A percentile compares a stretch with the other conserved stretches of the same genome.
Conservation (phyloP, 306 rosid species). For the Mimosa bimucronata region DNA sequence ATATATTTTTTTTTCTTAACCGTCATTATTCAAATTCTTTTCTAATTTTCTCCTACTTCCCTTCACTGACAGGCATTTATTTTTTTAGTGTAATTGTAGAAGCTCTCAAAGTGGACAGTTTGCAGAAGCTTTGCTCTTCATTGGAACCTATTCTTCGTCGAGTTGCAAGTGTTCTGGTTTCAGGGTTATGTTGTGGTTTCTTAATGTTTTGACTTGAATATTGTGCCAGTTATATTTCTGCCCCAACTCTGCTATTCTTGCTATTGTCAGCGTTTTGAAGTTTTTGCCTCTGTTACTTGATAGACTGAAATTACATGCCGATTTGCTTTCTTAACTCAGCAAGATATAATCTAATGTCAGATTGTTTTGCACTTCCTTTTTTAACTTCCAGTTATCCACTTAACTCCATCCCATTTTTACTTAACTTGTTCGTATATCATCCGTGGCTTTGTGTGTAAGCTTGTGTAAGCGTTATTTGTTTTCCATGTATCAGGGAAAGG, state of each 20-base stretch:
- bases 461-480: neutral
- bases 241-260: neutral
- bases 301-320: neutral
- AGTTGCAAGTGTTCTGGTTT: slow-evolving; percentile 63
- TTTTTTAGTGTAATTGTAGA: slow-evolving; percentile 76
- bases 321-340: neutral
- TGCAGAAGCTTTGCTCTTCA: slow-evolving; percentile 81
- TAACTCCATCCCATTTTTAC: too few relatives aligned
- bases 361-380: neutral
- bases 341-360: neutral
- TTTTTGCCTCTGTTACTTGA: neutral
- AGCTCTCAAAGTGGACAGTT: slow-evolving; percentile 84
- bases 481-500: neutral
- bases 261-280: neutral
- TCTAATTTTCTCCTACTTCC: slow-evolving; percentile 18
- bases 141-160: slow-evolving; percentile 83
- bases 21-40: slow-evolving; percentile 20
- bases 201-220: neutral
- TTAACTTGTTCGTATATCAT: neutral
- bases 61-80: slow-evolving; percentile 21
- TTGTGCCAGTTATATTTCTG: neutral
- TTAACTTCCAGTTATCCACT: too few relatives aligned
- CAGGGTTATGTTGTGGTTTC: slow-evolving; percentile 9
- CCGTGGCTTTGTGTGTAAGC: neutral
- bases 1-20: slow-evolving; percentile 4